Base-by-base conservation (phyloP, 257 asterid species). In the Solanum clarkiae region DNA sequence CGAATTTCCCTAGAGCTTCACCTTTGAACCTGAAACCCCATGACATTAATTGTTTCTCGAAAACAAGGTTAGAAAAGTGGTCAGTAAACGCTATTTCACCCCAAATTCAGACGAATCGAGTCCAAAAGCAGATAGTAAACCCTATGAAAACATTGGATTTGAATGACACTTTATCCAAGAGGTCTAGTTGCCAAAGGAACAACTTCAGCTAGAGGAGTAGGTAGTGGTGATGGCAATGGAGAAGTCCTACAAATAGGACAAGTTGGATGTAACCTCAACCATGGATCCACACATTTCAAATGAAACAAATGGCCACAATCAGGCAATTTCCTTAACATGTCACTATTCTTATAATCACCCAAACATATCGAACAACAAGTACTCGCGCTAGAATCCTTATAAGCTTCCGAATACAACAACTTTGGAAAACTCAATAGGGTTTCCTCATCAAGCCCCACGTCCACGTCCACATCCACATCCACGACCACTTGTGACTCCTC, bases 161-260 rank as follows among this genome's bases (percentile, higher is more conserved):
- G 66, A 44, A 7, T 13, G 24, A 5, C 54, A 22, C n/a, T 74
- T 86, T 83, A 93, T 63, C 89, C 92, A 26, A 74, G 40, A 24
- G 96, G 94, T 85, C 98, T 90, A 29, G 87, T 86, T 7, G 98
- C 93, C 7, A 92, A 81, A 4, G 99, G 98, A 54, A 88, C 94
- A 86, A 91, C 97, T 94, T 95, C 98, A 16, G 93, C 96, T 88
- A 94, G 22, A 57, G 99, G 99, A 65, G 99, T 95, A 0, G 97
- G 66, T 26, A 91, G 44, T 62, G 99, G 99, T 69, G 98, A 84
- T 49, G 97, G 97, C 88, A 93, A 10, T 10, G 99, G 98, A 49
- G 99, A 94, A 0, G 97, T 96, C 63, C 99, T 91, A 88, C 99
- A 96, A 4, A 96, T 90, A 0, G 99, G 99, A 62, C 99, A 96